Conservation (phyloP, 441 rosid species). For the Eutrema salsugineum region DNA sequence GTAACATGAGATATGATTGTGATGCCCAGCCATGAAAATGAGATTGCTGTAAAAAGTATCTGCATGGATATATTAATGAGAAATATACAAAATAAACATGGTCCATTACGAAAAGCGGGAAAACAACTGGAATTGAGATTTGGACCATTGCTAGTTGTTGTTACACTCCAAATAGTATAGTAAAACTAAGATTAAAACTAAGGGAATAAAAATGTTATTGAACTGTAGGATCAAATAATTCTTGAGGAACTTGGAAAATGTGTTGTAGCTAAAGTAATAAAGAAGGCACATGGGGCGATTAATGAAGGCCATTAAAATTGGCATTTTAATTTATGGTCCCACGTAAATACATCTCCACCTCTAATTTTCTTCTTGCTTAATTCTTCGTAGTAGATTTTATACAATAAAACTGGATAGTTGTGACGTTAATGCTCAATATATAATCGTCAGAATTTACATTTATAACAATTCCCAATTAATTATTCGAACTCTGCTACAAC, state of each 20-base stretch:
- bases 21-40: background rate
- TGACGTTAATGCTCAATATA: slow-evolving; percentile 18
- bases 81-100: background rate
- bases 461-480: slow-evolving; percentile 10
- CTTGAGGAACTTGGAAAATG: background rate
- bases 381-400: background rate
- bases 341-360: slow-evolving; percentile 4
- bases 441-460: slow-evolving; percentile 16
- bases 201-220: background rate
- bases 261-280: background rate
- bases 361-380: slow-evolving; percentile 3
- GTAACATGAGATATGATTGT: background rate
- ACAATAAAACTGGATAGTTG: background rate
- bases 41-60: background rate
- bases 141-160: background rate
- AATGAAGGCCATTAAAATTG: slow-evolving; percentile 18
- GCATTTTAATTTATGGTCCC: slow-evolving; percentile 24
- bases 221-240: background rate
- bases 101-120: background rate
- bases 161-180: background rate
- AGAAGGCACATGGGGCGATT: slow-evolving; percentile 23
- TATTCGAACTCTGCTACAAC: slow-evolving; percentile 16
- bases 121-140: background rate
- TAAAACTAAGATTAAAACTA: background rate
- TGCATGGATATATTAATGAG: background rate